Evolutionary conservation across 176 grass and related monocot species (phyloP).

Genomic region (Oryza nivara): DNA sequence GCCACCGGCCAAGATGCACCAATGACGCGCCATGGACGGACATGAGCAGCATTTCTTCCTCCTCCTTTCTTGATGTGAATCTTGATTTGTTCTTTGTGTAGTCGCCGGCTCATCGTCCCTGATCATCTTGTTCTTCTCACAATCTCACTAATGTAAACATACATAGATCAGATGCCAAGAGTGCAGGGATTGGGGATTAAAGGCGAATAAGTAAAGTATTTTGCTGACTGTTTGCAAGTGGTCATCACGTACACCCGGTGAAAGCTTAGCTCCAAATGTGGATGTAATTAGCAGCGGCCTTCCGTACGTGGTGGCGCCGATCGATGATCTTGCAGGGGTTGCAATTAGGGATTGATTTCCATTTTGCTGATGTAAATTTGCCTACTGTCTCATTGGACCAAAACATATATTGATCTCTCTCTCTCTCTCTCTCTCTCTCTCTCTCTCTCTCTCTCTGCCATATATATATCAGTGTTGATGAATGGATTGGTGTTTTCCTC

Average conservation of each 20-base stretch:
- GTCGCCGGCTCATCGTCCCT: conserved; percentile 8
- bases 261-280: conserved; percentile 5
- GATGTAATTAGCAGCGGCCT: conserved; percentile 46
- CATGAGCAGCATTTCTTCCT: background rate
- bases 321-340: conserved; percentile 20
- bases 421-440: too few relatives aligned
- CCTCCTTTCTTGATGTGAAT: conserved; percentile 29
- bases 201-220: conserved; percentile 30
- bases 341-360: conserved; percentile 33
- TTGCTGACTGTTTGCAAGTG: conserved; percentile 51
- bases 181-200: conserved; percentile 14
- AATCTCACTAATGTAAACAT: conserved; percentile 31
- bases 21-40: conserved; percentile 33
- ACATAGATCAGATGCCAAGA: conserved; percentile 42
- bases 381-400: conserved; percentile 7
- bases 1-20: conserved; percentile 69
- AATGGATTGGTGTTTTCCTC: background rate
- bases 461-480: background rate
- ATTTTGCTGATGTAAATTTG: conserved; percentile 34
- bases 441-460: background rate
- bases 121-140: conserved; percentile 26
- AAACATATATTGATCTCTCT: conserved; percentile 16
- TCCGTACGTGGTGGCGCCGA: background rate
- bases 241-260: conserved; percentile 9
- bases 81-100: conserved; percentile 40